Evolutionary conservation across 1,284 basidiomycete genomes (phyloP), one percentile per base, ranked within the genome.

Genomic region (Xerocomus minutiporus): DNA sequence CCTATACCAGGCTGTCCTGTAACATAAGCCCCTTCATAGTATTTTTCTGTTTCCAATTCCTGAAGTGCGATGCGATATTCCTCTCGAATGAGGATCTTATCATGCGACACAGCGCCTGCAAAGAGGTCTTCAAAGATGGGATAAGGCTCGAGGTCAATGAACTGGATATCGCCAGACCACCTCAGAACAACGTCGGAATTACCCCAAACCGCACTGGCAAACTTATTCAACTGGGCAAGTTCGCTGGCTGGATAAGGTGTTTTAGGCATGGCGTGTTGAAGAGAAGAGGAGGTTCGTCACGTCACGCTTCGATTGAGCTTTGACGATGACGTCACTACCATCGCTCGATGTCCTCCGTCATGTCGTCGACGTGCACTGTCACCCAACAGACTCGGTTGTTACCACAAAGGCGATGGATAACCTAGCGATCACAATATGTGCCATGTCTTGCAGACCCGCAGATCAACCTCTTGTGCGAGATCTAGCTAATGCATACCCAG

Each of bases 331-430:
- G 9, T 52, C 55, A 20, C 52, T 53, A 7, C 64, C 68, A 35
- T 48, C 71, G 41, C 51, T 64, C 32, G 66, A 73, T 49, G 75
- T 90, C 43, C 72, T 88, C 34, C 70, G 66, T 23, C 86, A 88
- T 61, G 66, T 91, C 54, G 75, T 84, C 54, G 88, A 92, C 64
- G 86, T 82, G 2, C 89, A 92, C 60, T 91, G 86, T 67, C 89
- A 92, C 71, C 88, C 89, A 9, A 91, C 88, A 12, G 86, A 88
- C 64, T 79, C 82, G 11, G 68, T 70, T 2, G 75, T 81, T 44
- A 68, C 74, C 17, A 54, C 67, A 15, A 70, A 74, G 44, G 71
- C 73, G 7, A 79, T 84, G 71, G 70, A 78, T 13, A 61, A 66
- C 17, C 74, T 89, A 15, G 66, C 73, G 5, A 82, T 87, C 51